Base-by-base conservation (phyloP, 2,329 filamentous ascomycete genomes). In the Diaporthe batatas region DNA sequence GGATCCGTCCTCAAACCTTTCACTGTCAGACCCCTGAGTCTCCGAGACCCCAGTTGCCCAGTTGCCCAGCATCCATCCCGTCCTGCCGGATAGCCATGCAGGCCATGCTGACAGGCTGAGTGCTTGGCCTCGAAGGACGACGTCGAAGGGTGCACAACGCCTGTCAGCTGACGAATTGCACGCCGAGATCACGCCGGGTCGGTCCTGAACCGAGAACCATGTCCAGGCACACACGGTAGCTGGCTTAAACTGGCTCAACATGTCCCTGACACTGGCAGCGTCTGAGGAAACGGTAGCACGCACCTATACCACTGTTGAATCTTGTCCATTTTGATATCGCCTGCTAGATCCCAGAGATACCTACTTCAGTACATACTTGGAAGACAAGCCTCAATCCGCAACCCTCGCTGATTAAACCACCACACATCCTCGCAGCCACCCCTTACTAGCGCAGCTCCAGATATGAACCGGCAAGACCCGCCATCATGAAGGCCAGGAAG, bases 401-500 rank as follows among this genome's bases (percentile, higher is more conserved):
- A 1, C 12, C 6, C 21, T n/a, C 3, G 2, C 29, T 12, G 6
- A 36, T 2, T 18, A 2, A 36, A n/a, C 32, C 42, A 51, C 12
- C 18, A 23, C 14, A 34, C 6, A 54, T 25, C 6, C 11, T 51
- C 11, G 2, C 39, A 11, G 6, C 14, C 25, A 32, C 6, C 55
- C 11, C 36, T 12, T 23, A 49, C 36, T 39, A 62, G 16, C 70
- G 29, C 0, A 68, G 64, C 29, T 68, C 72, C 73, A 74, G 29
- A 23, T 59, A 74, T 29, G 73, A 70, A 74, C 75, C 72, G 75
- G 54, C 73, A 74, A 79, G 44, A 72, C 77, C 32, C 76, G 74
- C 11, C 75, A 21, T 68, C 21, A 77, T 76, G n/a, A 82, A 77
- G 1, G 58, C 74, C 2, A 72, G 62, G 72, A 85, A 84, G 0